Conservation (phyloP, 139 green algal species). For the Chlorella sp. region DNA sequence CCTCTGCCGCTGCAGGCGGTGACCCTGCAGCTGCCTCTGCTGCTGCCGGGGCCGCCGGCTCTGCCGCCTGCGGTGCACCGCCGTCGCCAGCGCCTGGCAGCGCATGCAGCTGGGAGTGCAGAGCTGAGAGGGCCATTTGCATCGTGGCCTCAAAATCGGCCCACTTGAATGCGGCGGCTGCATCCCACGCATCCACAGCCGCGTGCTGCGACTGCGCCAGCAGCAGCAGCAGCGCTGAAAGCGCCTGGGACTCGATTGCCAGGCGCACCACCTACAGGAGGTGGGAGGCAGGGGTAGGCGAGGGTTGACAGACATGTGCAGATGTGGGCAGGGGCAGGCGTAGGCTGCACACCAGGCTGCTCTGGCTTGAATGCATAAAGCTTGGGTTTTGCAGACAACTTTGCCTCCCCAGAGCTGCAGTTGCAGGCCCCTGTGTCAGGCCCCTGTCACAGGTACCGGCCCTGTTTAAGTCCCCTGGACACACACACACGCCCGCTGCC, state of each 20-base stretch:
- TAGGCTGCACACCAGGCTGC: not conserved
- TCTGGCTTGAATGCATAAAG: not conserved
- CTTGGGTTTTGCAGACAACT: not conserved
- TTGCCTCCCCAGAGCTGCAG: not conserved
- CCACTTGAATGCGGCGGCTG: conserved; percentile 41
- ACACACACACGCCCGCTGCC: not conserved
- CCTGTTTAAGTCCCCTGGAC: not conserved
- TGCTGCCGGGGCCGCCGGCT: not conserved
- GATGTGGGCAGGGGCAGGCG: not conserved
- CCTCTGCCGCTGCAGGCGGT: too few relatives aligned
- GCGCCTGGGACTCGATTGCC: conserved; percentile 22
- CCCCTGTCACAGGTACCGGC: too few relatives aligned
- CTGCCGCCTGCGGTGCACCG: not conserved
- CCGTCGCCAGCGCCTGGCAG: not conserved
- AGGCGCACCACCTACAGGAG: conserved; percentile 13
- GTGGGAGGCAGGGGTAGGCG: not conserved
- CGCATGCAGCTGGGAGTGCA: conserved; percentile 24
- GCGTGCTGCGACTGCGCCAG: conserved; percentile 41
- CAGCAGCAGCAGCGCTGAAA: conserved; percentile 32
- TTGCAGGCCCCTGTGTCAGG: not conserved
- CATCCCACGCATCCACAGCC: conserved; percentile 24
- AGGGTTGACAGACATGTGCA: not conserved
- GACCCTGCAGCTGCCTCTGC: not conserved
- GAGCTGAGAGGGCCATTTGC: not conserved
- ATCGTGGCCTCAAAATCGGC: conserved; percentile 38